Evolutionary conservation across 2,329 filamentous ascomycete genomes (phyloP).

Genomic region (Cordyceps farinosa): DNA sequence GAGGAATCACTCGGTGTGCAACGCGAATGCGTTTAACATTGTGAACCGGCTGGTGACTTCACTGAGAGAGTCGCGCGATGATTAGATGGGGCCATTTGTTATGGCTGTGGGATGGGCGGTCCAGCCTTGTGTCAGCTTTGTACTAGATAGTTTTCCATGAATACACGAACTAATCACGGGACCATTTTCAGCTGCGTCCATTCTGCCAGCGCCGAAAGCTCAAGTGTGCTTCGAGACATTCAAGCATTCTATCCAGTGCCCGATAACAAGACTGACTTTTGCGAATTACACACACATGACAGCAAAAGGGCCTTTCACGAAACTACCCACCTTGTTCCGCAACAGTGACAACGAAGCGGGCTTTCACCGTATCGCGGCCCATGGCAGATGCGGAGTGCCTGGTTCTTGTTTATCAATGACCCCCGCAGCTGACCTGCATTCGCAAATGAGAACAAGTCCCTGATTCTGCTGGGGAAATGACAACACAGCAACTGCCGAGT

Average conservation of each 20-base stretch:
- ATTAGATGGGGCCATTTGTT: neutral
- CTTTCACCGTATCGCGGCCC: neutral
- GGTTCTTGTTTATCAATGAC: neutral
- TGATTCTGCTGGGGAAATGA: neutral
- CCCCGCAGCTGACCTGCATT: neutral
- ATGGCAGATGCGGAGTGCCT: neutral
- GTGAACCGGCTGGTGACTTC: slow-evolving; percentile 15
- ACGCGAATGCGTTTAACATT: slow-evolving; percentile 19
- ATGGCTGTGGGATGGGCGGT: neutral
- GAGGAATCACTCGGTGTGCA: slow-evolving; percentile 15
- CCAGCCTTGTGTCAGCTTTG: neutral
- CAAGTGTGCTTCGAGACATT: neutral
- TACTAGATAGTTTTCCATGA: neutral
- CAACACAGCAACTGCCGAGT: too few relatives aligned
- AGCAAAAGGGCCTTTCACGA: neutral
- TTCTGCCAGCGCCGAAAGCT: neutral
- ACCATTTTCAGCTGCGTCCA: neutral
- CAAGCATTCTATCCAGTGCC: neutral
- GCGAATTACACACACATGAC: neutral
- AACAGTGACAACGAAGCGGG: neutral
- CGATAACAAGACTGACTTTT: neutral
- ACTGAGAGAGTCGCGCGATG: slow-evolving; percentile 4
- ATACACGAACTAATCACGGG: too few relatives aligned
- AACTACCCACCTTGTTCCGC: neutral
- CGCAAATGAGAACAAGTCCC: neutral